Base-by-base conservation (phyloP, 106 monocot species). In the Posidonia australis region DNA sequence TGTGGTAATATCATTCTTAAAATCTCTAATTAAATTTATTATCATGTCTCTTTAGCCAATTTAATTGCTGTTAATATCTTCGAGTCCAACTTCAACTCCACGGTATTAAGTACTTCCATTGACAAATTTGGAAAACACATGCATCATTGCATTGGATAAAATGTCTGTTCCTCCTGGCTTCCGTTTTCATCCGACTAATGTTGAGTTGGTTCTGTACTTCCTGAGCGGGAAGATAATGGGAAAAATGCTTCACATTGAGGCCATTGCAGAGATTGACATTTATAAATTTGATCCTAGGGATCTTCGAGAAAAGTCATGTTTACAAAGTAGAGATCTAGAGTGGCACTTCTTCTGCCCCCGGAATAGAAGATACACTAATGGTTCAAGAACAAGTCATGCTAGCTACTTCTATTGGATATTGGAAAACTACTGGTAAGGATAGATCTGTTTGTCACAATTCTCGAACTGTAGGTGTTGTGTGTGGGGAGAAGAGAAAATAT, bases 261-360 rank as follows among this genome's bases (percentile, higher is more conserved):
- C 44, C 30, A 72, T 72, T 16, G 51, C 72, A 44, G 63, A 72
- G 55, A 27, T 72, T 63, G 72, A 72, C 26, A 62, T 72, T 24
- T 72, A 72, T 31, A 72, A 63, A 24, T 72, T 63, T 54, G 44
- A 41, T 54, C 72, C 72, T 28, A 44, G 44, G 54, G 18, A 10
- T 47, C 46, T 73, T 60, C 76, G 24, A 49, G 48, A 17, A 16
- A 49, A 86, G 74, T 83, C 86, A 19, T 70, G 63, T 51, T 65
- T 83, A 73, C 32, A 13, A 46, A 81, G 77, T 26, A 79, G 43
- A 32, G 86, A 91, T 75, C 78, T 70, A 14, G 72, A 81, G 52
- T 86, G 91, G 91, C 86, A 86, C 52, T 86, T 86, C 75, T 91
- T 91, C 66, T 86, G 86, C 46, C 68, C 74, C 28, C 74, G 77